Base-by-base conservation (phyloP, 257 asterid genomes). In the Pogostemon cablin region DNA sequence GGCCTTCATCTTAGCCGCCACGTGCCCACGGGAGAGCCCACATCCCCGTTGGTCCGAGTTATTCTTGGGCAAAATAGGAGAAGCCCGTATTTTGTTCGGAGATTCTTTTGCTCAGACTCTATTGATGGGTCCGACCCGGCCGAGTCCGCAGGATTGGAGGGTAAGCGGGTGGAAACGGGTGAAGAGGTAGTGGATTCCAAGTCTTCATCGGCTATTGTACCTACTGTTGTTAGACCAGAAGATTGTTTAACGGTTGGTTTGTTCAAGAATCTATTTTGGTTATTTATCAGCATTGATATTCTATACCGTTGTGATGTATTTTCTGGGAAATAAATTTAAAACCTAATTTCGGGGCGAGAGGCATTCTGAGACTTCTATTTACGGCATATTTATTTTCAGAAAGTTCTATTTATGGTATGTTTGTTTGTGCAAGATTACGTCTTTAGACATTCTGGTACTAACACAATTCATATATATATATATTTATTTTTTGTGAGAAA, bases 31-130 rank as follows among this genome's bases (percentile, higher is more conserved):
- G 68, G 67, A 15, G 86, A 75, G 70, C 65, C 84, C 49, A 75
- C 76, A 9, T 75, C 95, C 17, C 92, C 98, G 48, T 73, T 89
- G 77, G 82, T 80, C 59, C 83, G 90, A 38, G 70, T 69, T 63
- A 70, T 89, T 60, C 80, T 77, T 56, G 85, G 81, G 57, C 65
- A 79, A 67, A 79, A 73, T 62, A 54, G 79, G 34, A 69, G 68
- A 61, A 73, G 82, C 49, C 81, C 85, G 44, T 73, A 81, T 77
- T 4, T 74, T 54, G 72, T 75, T 39, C 77, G 85, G 73, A 79
- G 97, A 68, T 86, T 91, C 70, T 90, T 93, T 75, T 95, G 98
- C 83, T 88, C 97, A 12, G 95, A 93, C 78, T 79, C 95, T 42
- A 68, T 80, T 4, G 90, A 87, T 71, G 92, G 81, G 42, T 49